phyloP scores from a whole-genome alignment of 306 rosid species.

The Notholithocarpus densiflorus region DNA sequence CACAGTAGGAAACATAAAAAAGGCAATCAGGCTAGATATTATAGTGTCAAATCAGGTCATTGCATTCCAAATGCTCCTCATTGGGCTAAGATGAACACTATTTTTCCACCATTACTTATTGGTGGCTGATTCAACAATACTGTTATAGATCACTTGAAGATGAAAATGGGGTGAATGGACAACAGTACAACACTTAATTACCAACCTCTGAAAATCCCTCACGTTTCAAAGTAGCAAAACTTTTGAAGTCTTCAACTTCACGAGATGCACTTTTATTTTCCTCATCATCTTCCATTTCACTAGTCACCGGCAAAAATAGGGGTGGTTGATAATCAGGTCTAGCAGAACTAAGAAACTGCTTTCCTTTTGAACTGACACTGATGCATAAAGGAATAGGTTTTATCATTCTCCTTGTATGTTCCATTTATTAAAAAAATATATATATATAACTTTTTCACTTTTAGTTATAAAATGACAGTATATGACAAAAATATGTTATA shows the following conservation, averaged over 20 bases:
- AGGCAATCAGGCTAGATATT: not conserved
- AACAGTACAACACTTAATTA: conserved; percentile 13
- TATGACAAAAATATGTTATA: not conserved
- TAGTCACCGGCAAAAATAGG: conserved; percentile 57
- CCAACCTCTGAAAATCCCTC: conserved; percentile 78
- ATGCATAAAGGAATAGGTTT: conserved; percentile 26
- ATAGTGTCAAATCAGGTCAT: not conserved
- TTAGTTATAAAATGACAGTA: not conserved
- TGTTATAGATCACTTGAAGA: not conserved
- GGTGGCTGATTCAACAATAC: not conserved
- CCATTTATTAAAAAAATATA: not conserved
- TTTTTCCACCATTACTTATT: not conserved
- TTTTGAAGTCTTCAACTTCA: conserved; percentile 49
- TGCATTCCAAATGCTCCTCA: not conserved
- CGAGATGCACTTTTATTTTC: conserved; percentile 25
- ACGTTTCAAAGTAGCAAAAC: conserved; percentile 39
- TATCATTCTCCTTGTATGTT: conserved; percentile 7
- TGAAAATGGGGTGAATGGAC: conserved; percentile 8
- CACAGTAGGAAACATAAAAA: not conserved
- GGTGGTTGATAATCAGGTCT: conserved; percentile 80
- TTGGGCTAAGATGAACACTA: not conserved
- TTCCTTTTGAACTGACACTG: conserved; percentile 70
- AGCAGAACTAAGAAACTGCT: conserved; percentile 58
- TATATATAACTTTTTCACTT: not conserved
- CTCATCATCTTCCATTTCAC: conserved; percentile 69